Base-by-base conservation (phyloP, 2,329 filamentous ascomycete genomes). In the Uncinocarpus reesii region DNA sequence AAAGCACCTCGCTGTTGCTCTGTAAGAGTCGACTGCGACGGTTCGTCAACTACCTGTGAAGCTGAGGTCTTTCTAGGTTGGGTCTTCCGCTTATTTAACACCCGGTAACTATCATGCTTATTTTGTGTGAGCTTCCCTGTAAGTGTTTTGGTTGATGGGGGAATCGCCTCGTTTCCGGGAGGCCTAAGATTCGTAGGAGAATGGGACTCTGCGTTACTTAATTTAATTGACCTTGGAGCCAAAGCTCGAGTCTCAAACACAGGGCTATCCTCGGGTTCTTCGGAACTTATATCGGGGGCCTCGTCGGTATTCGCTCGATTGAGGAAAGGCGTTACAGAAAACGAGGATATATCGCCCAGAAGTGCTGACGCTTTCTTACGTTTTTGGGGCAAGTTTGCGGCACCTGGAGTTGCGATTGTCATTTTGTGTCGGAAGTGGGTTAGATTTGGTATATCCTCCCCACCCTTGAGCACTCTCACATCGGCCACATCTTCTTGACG, bases 321-420 rank as follows among this genome's bases (percentile, higher is more conserved):
- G 52, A 96, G 73, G 71, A 94, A 95, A 0, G 90, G 90, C 0
- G 90, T 96, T 54, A 95, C 87, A 3, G 88, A 95, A 65, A 96
- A 95, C 2, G 77, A 81, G 0, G 89, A 95, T 65, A 95, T 95
- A 60, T 94, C 86, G 24, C 85, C 87, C 4, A 84, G 71, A 48
- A 79, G 68, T 1, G 77, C 74, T 31, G 78, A 75, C 16, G 80
- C 76, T 23, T 71, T 64, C 41, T 71, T 74, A 48, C 73, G 70
- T 61, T 80, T 81, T 64, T 81, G 84, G 18, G 68, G 65, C 40
- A 62, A 55, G 31, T 62, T 59, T n/a, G 69, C 61, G 38, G 71
- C 70, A 35, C 73, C 73, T 15, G 74, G 74, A 0, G 74, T 77
- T 37, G 71, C 71, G 55, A 77, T 73, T 10, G 65, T 68, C 41